A percentile compares a stretch with the other conserved stretches of the same genome.
Conservation (phyloP, 1,284 basidiomycete genomes). For the Ganoderma sp. region DNA sequence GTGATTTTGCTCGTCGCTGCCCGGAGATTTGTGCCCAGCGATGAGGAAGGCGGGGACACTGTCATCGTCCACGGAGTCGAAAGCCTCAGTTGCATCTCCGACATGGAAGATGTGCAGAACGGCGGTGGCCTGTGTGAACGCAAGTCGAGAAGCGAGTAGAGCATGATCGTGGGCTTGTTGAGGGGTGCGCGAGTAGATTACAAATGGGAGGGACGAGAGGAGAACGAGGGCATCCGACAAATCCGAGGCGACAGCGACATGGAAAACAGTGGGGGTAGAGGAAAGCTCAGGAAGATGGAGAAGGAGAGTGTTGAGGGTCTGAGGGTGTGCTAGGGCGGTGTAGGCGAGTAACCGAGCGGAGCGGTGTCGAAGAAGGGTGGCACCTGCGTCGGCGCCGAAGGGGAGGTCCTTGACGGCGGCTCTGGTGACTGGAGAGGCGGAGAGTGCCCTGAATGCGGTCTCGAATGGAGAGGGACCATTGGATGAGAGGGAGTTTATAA, state of each 20-base stretch:
- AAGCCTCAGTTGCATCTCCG: conserved; percentile 31
- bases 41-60: conserved; percentile 64
- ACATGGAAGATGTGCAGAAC: conserved; percentile 85
- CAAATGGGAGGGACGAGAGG: conserved; percentile 61
- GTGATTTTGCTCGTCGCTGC: conserved; percentile 28
- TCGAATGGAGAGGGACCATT: conserved; percentile 46
- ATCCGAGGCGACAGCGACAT: conserved; percentile 59
- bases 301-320: conserved; percentile 57
- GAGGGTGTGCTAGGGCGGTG: conserved; percentile 51
- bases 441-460: conserved; percentile 27
- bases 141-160: conserved; percentile 72
- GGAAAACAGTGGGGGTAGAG: conserved; percentile 58
- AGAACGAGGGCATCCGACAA: conserved; percentile 65
- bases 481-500: conserved; percentile 62
- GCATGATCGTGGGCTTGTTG: conserved; percentile 78
- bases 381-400: conserved; percentile 63
- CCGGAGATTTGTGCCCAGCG: conserved; percentile 44
- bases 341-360: conserved; percentile 55
- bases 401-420: conserved; percentile 50
- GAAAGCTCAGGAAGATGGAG: conserved; percentile 65
- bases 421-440: conserved; percentile 25
- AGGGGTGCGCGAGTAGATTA: conserved; percentile 66
- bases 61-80: conserved; percentile 64
- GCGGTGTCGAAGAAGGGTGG: conserved; percentile 51
- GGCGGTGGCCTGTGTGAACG: conserved; percentile 59